These are phyloP conservation scores for Neofusicoccum sp. DNA, from an alignment of 2,329 filamentous ascomycete species.

Conservation along the genomic window DNA sequence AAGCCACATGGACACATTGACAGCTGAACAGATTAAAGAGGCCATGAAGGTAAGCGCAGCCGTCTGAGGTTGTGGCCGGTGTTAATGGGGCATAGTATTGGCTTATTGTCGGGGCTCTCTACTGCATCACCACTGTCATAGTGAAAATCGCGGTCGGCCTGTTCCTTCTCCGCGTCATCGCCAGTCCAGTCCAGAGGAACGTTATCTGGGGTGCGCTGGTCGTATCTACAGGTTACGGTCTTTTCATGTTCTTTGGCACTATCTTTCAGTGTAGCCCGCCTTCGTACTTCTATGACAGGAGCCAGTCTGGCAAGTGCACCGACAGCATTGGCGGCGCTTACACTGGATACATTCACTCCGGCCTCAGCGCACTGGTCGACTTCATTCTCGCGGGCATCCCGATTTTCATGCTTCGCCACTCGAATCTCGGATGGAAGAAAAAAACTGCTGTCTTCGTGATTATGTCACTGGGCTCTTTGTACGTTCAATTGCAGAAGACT, in stretches of 20 bases:
- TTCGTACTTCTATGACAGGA: conserved; percentile 50
- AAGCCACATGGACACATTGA: conserved; percentile 31
- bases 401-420: conserved; percentile 5
- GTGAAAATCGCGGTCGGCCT: conserved; percentile 56
- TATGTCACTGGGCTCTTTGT: conserved; percentile 10
- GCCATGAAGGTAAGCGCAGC: conserved; percentile 30
- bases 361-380: not conserved
- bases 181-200: conserved; percentile 47
- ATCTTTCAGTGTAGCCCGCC: conserved; percentile 48
- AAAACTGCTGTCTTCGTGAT: not conserved
- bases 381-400: conserved; percentile 3
- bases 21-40: conserved; percentile 31
- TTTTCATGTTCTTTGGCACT: conserved; percentile 4
- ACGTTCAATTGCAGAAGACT: not conserved
- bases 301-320: not conserved
- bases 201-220: conserved; percentile 42
- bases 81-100: conserved; percentile 42
- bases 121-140: conserved; percentile 51
- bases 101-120: conserved; percentile 60
- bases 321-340: not conserved
- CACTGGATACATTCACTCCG: not conserved
- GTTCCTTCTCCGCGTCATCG: conserved; percentile 56
- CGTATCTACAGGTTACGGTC: not conserved
- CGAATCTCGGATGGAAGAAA: not conserved
- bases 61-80: not conserved